These are phyloP conservation scores for Paraphoma chrysanthemicola DNA, from an alignment of 2,329 filamentous ascomycete species.

Conservation along the genomic window DNA sequence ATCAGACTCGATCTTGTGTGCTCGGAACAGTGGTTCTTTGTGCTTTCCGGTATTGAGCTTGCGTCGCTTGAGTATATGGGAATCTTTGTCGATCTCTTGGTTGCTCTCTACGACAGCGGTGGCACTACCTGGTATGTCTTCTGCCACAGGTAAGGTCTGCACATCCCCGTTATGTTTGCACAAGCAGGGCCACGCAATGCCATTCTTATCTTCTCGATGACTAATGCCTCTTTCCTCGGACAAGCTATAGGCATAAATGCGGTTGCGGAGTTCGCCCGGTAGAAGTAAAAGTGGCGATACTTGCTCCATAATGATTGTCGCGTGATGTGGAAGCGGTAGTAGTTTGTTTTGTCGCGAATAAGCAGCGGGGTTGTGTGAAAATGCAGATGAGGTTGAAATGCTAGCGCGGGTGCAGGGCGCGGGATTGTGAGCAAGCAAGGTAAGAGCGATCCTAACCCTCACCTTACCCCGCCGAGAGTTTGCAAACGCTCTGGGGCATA, in stretches of 20 bases:
- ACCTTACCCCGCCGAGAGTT: neutral
- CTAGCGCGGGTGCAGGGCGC: no score
- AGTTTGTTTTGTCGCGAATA: no score
- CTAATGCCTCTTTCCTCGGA: neutral
- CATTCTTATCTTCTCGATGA: neutral
- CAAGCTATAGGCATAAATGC: neutral
- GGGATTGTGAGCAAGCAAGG: neutral
- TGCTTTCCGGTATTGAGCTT: neutral
- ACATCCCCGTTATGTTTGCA: neutral
- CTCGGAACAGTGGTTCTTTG: neutral
- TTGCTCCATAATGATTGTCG: no score
- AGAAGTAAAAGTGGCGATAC: neutral
- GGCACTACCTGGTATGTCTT: neutral
- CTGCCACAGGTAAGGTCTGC: no score
- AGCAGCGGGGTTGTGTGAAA: neutral
- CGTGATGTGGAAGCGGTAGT: no score
- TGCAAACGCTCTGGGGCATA: no score
- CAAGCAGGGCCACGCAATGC: neutral
- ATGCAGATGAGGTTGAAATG: no score
- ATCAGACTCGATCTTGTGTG: neutral
- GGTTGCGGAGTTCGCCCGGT: neutral
- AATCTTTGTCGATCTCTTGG: neutral
- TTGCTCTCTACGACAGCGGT: neutral
- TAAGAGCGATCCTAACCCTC: neutral
- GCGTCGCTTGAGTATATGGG: neutral